Base-by-base conservation (phyloP, 192 early-diverging fungal species). In the Backusella psychrophila region DNA sequence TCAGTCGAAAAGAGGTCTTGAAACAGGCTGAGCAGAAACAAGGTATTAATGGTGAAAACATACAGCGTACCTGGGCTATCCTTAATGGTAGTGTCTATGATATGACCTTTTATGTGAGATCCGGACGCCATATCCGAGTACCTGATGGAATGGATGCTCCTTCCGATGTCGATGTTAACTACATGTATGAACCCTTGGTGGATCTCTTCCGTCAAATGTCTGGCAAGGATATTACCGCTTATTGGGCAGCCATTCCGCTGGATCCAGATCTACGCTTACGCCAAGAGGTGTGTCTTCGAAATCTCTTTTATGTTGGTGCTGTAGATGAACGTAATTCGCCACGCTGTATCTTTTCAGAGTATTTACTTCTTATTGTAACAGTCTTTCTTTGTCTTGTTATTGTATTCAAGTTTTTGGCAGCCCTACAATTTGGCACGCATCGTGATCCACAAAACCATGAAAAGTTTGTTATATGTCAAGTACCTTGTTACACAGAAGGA, bases 371-470 rank as follows among this genome's bases (percentile, higher is more conserved):
- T 71, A 89, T 91, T 14, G 89, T 88, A n/a, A 92, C 97, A 23
- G 89, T 90, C 69, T 85, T 96, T 41, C 88, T 99, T 78, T 94
- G 93, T 4, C 84, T 86, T n/a, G 90, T 97, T 41, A 95, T 98
- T 34, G 77, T 87, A 21, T 87, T 93, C 34, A 92, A 92, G 81
- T 93, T 93, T 80, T 82, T 93, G 71, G 89, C 92, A 23, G 91
- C 92, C 6, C 77, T 93, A 65, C 92, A 92, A 69, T 82, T 93
- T 49, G 88, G 87, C 6, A 85, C 89, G 4, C 84, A 86, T 46
- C 85, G 84, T 46, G 79, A 80, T 19, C 93, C 93, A 29, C 89
- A 92, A 66, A 42, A 86, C 52, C 84, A 92, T 66, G 93, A 94
- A 78, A 87, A 90, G 42, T 93, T 94, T 78, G 90, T 92, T 26